Base-by-base conservation (phyloP, 1,284 basidiomycete genomes). In the Phaffia rhodozyma region DNA sequence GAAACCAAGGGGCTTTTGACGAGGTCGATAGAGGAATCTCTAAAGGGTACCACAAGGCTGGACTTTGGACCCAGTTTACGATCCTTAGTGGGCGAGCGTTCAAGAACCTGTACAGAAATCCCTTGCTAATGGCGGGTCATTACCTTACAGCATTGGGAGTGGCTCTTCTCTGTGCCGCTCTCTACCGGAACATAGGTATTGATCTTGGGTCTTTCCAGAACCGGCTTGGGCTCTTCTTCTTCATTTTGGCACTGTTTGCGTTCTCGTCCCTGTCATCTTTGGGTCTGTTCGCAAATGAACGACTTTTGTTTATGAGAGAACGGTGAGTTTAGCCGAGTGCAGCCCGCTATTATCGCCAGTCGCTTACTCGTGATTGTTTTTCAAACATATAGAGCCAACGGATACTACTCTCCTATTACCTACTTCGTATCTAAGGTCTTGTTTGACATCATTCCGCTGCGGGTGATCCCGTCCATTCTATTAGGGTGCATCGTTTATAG, bases 371-470 rank as follows among this genome's bases (percentile, higher is more conserved):
- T 51, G 61, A 43, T 58, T 27, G 29, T 58, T 21, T n/a, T 30
- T n/a, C 38, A 16, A 16, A 34, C 32, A 6, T 63, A 21, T 71
- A 90, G 91, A 68, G 85, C 93, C 1, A 98, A 98, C 70, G 92
- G 93, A 5, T 98, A 98, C 75, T 97, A 98, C 74, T 87, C 89
- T 0, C 87, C 94, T 0, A 84, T 91, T 71, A 93, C 91, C 3
- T 98, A 97, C 79, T 97, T 98, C 76, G 79, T 88, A 1, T 91
- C 91, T 66, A 97, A 97, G 81, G 83, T 96, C 59, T 82, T 98
- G 20, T 97, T 97, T 75, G 94, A 98, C 74, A 91, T 97, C 67
- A 79, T 97, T 9, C 94, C 94, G 0, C 80, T 98, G 25, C 85
- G 94, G 23, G 83, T 98, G 23, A 87, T 97, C 13, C 94, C 94